Conservation (phyloP, 192 early-diverging fungal genomes). For the Podochytrium sp. region DNA sequence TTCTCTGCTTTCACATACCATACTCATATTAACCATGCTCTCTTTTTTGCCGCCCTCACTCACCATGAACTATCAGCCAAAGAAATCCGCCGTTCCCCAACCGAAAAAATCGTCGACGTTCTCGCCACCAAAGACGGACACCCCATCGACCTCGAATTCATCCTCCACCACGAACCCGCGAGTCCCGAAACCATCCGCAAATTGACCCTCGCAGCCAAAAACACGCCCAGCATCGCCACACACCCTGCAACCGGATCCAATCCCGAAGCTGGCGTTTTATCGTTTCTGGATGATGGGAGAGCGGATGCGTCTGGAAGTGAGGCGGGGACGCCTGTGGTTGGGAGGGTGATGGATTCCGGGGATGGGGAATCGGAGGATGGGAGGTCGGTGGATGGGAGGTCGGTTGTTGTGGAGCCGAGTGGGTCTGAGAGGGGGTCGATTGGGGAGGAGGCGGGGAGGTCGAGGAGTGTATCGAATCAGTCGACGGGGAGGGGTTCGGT, state of each 20-base stretch:
- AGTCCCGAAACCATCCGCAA: constrained; percentile 19
- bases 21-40: neutral
- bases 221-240: neutral
- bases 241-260: neutral
- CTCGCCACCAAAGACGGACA: constrained; percentile 34
- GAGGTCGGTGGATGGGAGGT: neutral
- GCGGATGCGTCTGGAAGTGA: constrained; percentile 4
- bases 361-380: neutral
- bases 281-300: constrained; percentile 2
- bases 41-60: neutral
- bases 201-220: neutral
- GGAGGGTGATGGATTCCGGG: neutral
- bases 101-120: constrained; percentile 42
- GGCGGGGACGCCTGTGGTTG: neutral
- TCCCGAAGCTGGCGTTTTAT: too few species aligned
- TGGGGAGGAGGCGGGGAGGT: neutral
- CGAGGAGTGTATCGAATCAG: too few species aligned
- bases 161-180: constrained; percentile 37
- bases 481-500: neutral
- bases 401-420: constrained; percentile 7
- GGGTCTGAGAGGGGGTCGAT: constrained; percentile 1
- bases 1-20: neutral
- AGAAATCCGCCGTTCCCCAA: constrained; percentile 31
- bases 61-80: neutral
- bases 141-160: constrained; percentile 48